A percentile compares a stretch with the other conserved stretches of the same genome.
phyloP scores from a whole-genome alignment of 176 grass and related monocot species.

The Oryza meridionalis region DNA sequence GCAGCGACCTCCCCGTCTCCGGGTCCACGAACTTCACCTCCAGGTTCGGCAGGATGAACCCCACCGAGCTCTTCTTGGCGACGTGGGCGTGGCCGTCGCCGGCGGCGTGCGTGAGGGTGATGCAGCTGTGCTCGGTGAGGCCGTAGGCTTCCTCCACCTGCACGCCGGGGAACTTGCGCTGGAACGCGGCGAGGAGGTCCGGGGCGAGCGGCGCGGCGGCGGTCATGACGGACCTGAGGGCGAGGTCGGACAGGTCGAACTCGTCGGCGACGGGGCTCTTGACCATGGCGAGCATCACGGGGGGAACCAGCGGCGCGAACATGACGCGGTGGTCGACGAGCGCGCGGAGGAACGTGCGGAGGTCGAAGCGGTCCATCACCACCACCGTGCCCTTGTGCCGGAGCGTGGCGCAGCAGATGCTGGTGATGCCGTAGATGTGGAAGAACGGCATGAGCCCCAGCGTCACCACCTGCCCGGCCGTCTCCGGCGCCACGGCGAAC shows the following conservation, averaged over 20 bases:
- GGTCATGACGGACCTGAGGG: constrained; percentile 76
- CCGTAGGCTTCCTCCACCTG: constrained; percentile 94
- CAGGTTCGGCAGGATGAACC: constrained; percentile 86
- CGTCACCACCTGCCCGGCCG: constrained; percentile 45
- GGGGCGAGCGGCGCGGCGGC: constrained; percentile 77
- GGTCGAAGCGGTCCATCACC: constrained; percentile 84
- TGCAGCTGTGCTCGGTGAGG: constrained; percentile 93
- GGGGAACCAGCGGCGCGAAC: constrained; percentile 79
- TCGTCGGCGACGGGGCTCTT: constrained; percentile 59
- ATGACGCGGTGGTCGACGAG: constrained; percentile 63
- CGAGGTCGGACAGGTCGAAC: constrained; percentile 53
- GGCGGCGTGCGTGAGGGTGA: constrained; percentile 76
- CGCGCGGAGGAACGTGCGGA: constrained; percentile 57
- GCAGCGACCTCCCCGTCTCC: constrained; percentile 62
- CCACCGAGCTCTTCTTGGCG: constrained; percentile 80
- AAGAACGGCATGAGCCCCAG: constrained; percentile 88
- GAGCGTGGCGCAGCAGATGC: constrained; percentile 80
- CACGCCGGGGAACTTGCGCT: constrained; percentile 66
- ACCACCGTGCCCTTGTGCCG: constrained; percentile 88
- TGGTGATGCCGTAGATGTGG: constrained; percentile 95
- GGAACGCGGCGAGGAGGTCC: constrained; percentile 64
- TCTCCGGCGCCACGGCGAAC: constrained; percentile 46
- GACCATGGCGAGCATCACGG: constrained; percentile 88
- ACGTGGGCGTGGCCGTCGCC: constrained; percentile 47
- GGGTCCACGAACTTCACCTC: constrained; percentile 93